A percentile compares a stretch with the other conserved stretches of the same genome.
These are phyloP conservation scores for Carnegiea gigantea DNA, from an alignment of 179 eudicot genomes.

Conservation along the genomic window DNA sequence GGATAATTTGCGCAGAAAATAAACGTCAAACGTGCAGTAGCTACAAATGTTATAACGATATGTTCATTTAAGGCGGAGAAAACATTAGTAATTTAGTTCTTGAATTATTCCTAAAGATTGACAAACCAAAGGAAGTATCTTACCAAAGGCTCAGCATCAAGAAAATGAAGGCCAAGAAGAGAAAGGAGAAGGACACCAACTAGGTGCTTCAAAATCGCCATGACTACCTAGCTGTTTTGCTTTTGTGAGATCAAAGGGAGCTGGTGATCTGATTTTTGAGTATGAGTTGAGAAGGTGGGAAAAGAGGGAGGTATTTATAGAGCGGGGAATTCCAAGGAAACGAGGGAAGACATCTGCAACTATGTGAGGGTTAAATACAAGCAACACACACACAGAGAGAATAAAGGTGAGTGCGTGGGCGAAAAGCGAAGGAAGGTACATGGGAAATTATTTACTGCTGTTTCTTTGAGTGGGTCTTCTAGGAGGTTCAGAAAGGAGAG, in stretches of 20 bases:
- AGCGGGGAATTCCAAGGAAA: background rate
- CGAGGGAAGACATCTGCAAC: background rate
- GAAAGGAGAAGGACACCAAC: slow-evolving; percentile 33
- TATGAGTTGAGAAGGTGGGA: background rate
- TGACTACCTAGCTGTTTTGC: slow-evolving; percentile 3
- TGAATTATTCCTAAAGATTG: background rate
- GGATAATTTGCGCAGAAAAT: no score
- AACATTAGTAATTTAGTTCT: background rate
- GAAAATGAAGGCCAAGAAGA: slow-evolving; percentile 36
- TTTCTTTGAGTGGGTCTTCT: slow-evolving; percentile 2
- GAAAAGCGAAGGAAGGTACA: slow-evolving; percentile 3
- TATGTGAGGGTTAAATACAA: background rate
- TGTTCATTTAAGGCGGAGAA: no score
- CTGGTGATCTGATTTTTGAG: background rate
- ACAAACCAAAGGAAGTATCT: background rate
- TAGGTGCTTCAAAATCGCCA: slow-evolving; percentile 42
- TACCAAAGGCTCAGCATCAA: slow-evolving; percentile 34
- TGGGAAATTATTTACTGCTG: background rate
- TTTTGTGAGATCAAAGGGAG: background rate
- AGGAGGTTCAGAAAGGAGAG: slow-evolving; percentile 5
- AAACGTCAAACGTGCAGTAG: no score
- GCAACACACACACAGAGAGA: background rate
- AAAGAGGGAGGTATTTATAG: slow-evolving; percentile 18
- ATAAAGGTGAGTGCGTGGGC: slow-evolving; percentile 13
- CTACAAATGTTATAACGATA: no score